These are phyloP conservation scores for Pleurotus platypus DNA, from an alignment of 768 basidiomycete genomes.

Conservation along the genomic window DNA sequence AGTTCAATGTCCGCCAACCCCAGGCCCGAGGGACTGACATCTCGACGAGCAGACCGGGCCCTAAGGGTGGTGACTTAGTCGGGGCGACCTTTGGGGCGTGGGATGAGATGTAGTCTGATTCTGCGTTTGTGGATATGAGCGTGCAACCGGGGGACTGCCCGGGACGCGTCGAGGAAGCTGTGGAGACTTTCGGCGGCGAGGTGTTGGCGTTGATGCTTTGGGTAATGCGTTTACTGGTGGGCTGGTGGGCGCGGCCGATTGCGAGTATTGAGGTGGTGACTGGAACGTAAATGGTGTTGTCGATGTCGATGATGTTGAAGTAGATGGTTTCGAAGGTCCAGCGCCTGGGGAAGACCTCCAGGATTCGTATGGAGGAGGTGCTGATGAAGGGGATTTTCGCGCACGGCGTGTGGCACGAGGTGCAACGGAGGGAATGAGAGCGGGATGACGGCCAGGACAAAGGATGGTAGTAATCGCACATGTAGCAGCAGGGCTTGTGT, in stretches of 20 bases:
- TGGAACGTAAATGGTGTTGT: not conserved
- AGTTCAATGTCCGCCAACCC: no score
- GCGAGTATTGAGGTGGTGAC: constrained; percentile 1
- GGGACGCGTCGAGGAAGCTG: constrained; percentile 23
- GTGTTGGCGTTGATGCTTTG: not conserved
- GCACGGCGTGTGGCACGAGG: not conserved
- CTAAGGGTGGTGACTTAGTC: constrained; percentile 4
- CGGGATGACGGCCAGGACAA: constrained; percentile 22
- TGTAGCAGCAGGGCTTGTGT: constrained; percentile 20
- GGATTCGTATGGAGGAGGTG: not conserved
- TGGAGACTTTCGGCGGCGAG: constrained; percentile 16
- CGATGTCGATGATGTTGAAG: not conserved
- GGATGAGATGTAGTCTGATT: not conserved
- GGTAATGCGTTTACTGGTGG: not conserved
- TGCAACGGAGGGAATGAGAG: constrained; percentile 14
- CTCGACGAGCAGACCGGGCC: no score
- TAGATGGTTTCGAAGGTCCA: not conserved
- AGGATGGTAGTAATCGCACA: constrained; percentile 15
- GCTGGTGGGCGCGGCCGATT: constrained; percentile 2
- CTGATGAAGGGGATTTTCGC: constrained; percentile 8
- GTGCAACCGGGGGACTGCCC: constrained; percentile 11
- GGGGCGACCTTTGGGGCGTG: constrained; percentile 5
- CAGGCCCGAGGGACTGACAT: no score
- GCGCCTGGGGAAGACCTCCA: not conserved
- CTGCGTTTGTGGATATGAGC: constrained; percentile 10